phyloP scores from a whole-genome alignment of 164 flowering plant species.

The Vitis rupestris region DNA sequence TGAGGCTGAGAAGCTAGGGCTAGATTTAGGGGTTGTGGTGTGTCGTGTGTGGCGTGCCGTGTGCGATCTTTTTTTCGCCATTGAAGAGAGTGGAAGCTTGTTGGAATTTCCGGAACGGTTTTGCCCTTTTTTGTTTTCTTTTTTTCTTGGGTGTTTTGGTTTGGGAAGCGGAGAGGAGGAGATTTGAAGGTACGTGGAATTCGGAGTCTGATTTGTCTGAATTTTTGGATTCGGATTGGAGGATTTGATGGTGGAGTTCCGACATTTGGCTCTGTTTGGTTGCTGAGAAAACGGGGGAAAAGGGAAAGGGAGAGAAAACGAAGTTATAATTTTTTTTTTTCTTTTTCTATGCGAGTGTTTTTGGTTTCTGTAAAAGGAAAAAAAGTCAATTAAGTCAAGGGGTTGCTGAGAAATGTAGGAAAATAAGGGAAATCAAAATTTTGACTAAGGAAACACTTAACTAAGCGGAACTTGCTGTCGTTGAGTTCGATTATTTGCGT shows the following conservation, averaged over 20 bases:
- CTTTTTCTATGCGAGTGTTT: no score
- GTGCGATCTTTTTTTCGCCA: background rate
- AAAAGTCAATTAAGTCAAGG: no score
- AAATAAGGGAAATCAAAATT: background rate
- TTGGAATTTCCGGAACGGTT: no score
- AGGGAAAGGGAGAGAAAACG: background rate
- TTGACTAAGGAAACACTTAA: background rate
- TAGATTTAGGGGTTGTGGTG: background rate
- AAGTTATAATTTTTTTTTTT: no score
- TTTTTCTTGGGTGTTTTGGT: background rate
- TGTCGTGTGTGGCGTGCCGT: no score
- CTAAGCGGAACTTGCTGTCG: no score
- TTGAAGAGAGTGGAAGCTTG: background rate
- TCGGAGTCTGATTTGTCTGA: background rate
- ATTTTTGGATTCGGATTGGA: background rate
- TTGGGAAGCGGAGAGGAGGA: conserved; percentile 1
- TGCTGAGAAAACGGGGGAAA: conserved; percentile 7
- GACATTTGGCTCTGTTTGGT: conserved; percentile 5
- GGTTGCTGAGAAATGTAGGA: no score
- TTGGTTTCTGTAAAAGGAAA: no score
- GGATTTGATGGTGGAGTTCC: background rate
- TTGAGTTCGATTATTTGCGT: no score
- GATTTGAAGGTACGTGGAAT: conserved; percentile 21
- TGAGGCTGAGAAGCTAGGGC: background rate
- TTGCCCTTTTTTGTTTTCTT: background rate